Evolutionary conservation across 2,329 filamentous ascomycete species (phyloP), one percentile per base, ranked within the genome.

Genomic region (Nannizzia gypsea): DNA sequence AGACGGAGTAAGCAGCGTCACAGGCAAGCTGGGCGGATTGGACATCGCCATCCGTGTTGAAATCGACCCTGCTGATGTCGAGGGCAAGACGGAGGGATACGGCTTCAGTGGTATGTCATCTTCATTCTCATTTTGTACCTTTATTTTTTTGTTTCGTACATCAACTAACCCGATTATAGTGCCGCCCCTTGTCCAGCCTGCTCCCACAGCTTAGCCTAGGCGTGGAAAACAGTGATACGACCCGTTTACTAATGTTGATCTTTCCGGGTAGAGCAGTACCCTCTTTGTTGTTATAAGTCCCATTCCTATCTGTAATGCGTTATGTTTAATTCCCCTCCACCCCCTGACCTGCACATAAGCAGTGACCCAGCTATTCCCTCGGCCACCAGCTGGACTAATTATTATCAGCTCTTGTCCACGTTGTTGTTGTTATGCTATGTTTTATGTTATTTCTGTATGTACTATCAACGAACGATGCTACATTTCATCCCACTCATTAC

Each of bases 41-140:
- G 76, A 78, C 62, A 71, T 79, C 31, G 63, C 73, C 11, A 71
- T 78, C 60, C 71, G 72, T 13, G 76, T 79, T 36, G 77, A 79
- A 63, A 76, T 79, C 56, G 71, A 77, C 63, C 74, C 75, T 13
- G 69, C 71, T 28, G 70, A 77, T 64, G 64, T 60, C 17, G 64
- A 72, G 40, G 77, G 74, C 4, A 67, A 67, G 58, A 77, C 77
- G 15, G 71, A 77, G 61, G 76, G 77, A 22, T 79, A 79, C 67
- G 77, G 75, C 56, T 76, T 79, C 59, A 76, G 72, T 64, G 76
- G 76, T 77, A 72, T 71, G 75, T 73, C 24, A 26, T 52, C 44
- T 17, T 28, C 22, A 4, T 11, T 28, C 20, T n/a, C 9, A 36
- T 13, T 36, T 36, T 36, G 31, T 3, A 36, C 9, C 13, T 13